Evolutionary conservation across 2,329 filamentous ascomycete species (phyloP).

Genomic region (Pseudogymnoascus destructans): DNA sequence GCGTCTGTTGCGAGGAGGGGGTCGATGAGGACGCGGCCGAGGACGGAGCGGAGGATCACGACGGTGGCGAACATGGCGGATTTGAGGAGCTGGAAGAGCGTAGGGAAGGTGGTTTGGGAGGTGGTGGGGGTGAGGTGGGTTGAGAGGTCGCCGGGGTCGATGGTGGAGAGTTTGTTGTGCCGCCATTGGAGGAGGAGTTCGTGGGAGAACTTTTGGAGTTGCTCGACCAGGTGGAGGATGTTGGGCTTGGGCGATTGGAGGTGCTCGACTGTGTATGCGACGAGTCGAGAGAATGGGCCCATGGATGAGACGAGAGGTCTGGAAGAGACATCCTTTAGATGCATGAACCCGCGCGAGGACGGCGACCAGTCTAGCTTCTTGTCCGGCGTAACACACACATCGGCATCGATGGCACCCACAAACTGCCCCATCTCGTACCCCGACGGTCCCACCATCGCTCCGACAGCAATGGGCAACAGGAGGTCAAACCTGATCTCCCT

Average conservation of each 20-base stretch:
- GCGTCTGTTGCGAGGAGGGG: slow-evolving; percentile 36
- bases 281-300: slow-evolving; percentile 48
- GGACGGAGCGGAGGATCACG: slow-evolving; percentile 44
- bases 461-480: slow-evolving; percentile 44
- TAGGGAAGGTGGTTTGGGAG: slow-evolving; percentile 42
- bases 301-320: slow-evolving; percentile 47
- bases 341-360: slow-evolving; percentile 40
- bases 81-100: slow-evolving; percentile 52
- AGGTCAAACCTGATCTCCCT: slow-evolving; percentile 42
- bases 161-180: slow-evolving; percentile 52
- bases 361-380: slow-evolving; percentile 47
- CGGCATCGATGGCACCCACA: slow-evolving; percentile 46
- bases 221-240: slow-evolving; percentile 34
- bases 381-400: slow-evolving; percentile 37
- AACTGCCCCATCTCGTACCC: slow-evolving; percentile 54
- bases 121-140: slow-evolving; percentile 45
- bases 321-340: slow-evolving; percentile 39
- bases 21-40: slow-evolving; percentile 47
- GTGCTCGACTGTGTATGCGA: slow-evolving; percentile 48
- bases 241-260: slow-evolving; percentile 18
- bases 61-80: slow-evolving; percentile 51
- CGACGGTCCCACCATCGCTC: slow-evolving; percentile 43
- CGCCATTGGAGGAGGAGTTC: slow-evolving; percentile 49
- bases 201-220: slow-evolving; percentile 35
- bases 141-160: slow-evolving; percentile 48